A percentile compares a stretch with the other conserved stretches of the same genome.
These are phyloP conservation scores for Lepidium africanum DNA, from an alignment of 345 rosid species.

Conservation along the genomic window DNA sequence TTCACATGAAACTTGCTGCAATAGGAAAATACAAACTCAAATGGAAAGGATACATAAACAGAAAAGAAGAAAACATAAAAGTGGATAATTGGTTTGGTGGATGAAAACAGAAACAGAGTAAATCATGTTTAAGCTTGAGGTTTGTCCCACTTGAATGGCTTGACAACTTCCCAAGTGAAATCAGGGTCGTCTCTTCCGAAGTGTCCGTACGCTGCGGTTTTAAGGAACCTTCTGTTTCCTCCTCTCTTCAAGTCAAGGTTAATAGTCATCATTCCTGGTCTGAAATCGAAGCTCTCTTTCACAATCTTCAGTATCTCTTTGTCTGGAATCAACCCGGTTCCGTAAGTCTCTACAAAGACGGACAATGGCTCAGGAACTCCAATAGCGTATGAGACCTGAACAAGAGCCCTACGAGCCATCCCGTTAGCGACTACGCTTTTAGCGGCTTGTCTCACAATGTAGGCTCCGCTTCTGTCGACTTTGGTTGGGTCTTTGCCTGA, in stretches of 20 bases:
- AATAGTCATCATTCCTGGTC: conserved; percentile 31
- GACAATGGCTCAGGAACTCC: conserved; percentile 32
- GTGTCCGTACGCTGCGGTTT: conserved; percentile 28
- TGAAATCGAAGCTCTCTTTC: conserved; percentile 24
- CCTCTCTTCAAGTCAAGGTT: conserved; percentile 29
- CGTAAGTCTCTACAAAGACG: conserved; percentile 24
- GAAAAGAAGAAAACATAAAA: not conserved
- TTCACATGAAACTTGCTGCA: not conserved
- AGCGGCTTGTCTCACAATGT: conserved; percentile 28
- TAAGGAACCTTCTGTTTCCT: conserved; percentile 26
- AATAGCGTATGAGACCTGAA: conserved; percentile 28
- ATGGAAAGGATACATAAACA: not conserved
- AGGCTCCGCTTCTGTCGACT: conserved; percentile 30
- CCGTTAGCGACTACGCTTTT: conserved; percentile 26
- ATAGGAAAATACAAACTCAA: not conserved
- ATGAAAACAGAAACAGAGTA: not conserved
- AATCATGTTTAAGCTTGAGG: conserved; percentile 14
- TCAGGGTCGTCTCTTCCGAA: conserved; percentile 33
- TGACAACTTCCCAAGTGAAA: conserved; percentile 30
- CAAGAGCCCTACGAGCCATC: conserved; percentile 25
- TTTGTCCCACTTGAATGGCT: conserved; percentile 30
- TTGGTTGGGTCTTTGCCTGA: conserved; percentile 31
- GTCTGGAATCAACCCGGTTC: conserved; percentile 25
- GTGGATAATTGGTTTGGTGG: not conserved
- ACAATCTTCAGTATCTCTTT: conserved; percentile 29